phyloP scores from a whole-genome alignment of 768 basidiomycete species.

The Mycena vulgaris region DNA sequence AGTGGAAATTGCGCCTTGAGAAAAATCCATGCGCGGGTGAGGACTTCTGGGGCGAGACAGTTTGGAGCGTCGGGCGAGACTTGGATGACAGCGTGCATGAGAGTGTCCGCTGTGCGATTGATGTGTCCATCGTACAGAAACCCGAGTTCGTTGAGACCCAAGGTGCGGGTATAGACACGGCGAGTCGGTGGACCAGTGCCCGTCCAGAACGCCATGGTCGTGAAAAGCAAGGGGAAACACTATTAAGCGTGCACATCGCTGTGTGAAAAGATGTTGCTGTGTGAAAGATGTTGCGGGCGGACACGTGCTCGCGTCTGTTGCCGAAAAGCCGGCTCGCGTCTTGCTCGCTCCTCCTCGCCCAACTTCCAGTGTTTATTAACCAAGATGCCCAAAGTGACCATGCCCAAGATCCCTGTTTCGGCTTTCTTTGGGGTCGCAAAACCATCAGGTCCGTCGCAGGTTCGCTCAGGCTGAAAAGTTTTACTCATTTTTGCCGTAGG shows the following conservation, averaged over 20 bases:
- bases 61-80: slow-evolving; percentile 34
- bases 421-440: slow-evolving; percentile 92
- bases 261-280: too few species aligned
- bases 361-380: not conserved
- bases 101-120: slow-evolving; percentile 61
- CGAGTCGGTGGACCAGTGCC: not conserved
- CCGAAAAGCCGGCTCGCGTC: too few species aligned
- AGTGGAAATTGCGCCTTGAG: slow-evolving; percentile 68
- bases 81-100: slow-evolving; percentile 53
- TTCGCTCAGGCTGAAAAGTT: not conserved
- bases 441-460: slow-evolving; percentile 71
- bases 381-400: slow-evolving; percentile 77
- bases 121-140: slow-evolving; percentile 62
- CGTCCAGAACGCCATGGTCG: slow-evolving; percentile 28
- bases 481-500: slow-evolving; percentile 48
- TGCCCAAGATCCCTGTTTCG: slow-evolving; percentile 74
- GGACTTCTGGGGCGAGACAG: slow-evolving; percentile 46
- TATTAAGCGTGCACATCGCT: too few species aligned
- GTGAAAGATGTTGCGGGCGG: too few species aligned
- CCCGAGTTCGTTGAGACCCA: slow-evolving; percentile 56
- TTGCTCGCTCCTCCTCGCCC: too few species aligned
- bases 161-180: slow-evolving; percentile 52
- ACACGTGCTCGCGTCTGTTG: too few species aligned
- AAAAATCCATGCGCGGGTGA: slow-evolving; percentile 60
- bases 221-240: too few species aligned